These are phyloP conservation scores for Tolypocladium capitatum DNA, from an alignment of 2,329 filamentous ascomycete species.

Conservation along the genomic window DNA sequence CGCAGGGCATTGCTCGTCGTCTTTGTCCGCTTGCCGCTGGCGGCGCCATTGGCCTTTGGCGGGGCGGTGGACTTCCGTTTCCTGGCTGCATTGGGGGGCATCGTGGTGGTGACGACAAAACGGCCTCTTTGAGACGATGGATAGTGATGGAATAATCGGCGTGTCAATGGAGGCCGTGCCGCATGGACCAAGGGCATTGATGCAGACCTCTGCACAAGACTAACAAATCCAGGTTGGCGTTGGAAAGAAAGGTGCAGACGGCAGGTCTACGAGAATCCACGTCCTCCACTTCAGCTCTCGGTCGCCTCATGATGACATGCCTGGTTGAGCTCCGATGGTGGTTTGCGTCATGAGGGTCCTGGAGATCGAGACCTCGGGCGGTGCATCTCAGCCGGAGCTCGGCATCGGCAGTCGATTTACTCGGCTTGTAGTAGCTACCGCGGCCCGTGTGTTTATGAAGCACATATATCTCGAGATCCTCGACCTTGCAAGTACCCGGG, in stretches of 20 bases:
- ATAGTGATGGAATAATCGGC: neutral
- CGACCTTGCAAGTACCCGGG: too few species aligned
- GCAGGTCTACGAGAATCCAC: neutral
- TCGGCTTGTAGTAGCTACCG: neutral
- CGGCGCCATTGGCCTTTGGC: slow-evolving; percentile 9
- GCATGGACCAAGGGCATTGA: slow-evolving; percentile 2
- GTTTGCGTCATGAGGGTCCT: slow-evolving; percentile 15
- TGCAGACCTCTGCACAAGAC: neutral
- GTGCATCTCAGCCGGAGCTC: neutral
- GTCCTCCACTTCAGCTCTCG: neutral
- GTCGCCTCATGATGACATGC: slow-evolving; percentile 11
- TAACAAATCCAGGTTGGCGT: neutral
- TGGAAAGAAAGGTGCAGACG: neutral
- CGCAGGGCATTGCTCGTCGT: slow-evolving; percentile 21
- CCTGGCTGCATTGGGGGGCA: slow-evolving; percentile 15
- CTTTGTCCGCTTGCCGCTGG: slow-evolving; percentile 19
- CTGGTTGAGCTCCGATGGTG: slow-evolving; percentile 14
- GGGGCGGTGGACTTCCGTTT: slow-evolving; percentile 16
- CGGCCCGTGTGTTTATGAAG: neutral
- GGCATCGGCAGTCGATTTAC: neutral
- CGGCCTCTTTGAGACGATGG: neutral
- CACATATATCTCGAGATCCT: too few species aligned
- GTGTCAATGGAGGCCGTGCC: too few species aligned
- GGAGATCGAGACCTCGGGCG: slow-evolving; percentile 13
- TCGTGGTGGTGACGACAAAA: slow-evolving; percentile 6